Base-by-base conservation (phyloP, 1,139 yeast genomes). In the Spathaspora sp. region DNA sequence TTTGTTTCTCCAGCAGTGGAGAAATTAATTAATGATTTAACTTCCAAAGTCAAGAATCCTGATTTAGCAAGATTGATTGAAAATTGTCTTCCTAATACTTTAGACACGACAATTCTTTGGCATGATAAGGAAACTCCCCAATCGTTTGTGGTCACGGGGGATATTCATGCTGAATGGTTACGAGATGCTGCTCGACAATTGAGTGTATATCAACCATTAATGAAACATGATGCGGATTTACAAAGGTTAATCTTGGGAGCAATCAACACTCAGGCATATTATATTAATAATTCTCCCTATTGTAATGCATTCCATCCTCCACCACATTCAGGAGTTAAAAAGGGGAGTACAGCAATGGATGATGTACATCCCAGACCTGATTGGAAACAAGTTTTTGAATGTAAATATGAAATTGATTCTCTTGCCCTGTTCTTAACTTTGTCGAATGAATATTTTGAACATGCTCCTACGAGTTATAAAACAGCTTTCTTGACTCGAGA, bases 221-320 rank as follows among this genome's bases (percentile, higher is more conserved):
- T 80, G 20, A 66, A 69, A 41, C 61, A 78, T 49, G 95, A 86
- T 54, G 56, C 65, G 0, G 56, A 60, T 3, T 69, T 89, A 46
- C 64, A 69, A 51, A 69, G 71, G 36, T 65, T 89, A 58, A 74
- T 89, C 37, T 70, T 70, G 48, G 97, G 97, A 4, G 95, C 96
- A 2, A 86, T 89, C 46, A 78, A 82, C 51, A 87, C 90, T 18
- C 97, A 89, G 61, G 86, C 89, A 0, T 67, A 73, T 23, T 87
- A 78, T 56, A 71, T 89, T 13, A 56, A 68, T 29, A 70, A 68
- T 33, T 78, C 85, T 7, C 96, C 96, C 0, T 89, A 87, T 63
- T 89, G 97, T 65, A 89, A 89, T 63, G 96, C 96, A 0, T 89
- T 88, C 69, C 95, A 89, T 56, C 95, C 96, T 2, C 96, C 96